phyloP scores from a whole-genome alignment of 768 basidiomycete species.

The Termitomyces heimii region DNA sequence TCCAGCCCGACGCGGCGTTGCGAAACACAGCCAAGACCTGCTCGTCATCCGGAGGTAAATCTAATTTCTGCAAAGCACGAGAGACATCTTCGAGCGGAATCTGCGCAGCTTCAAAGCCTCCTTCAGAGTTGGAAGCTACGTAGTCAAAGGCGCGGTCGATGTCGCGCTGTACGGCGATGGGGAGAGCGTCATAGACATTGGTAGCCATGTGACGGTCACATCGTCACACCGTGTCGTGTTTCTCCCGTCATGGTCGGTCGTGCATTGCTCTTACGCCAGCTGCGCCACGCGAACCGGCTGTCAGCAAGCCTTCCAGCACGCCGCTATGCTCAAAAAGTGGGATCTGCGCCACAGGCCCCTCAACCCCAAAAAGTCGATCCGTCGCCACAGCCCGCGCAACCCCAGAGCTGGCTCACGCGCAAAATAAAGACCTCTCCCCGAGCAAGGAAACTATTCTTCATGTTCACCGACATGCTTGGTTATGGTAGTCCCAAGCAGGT shows the following conservation, averaged over 20 bases:
- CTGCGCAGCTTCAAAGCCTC: constrained; percentile 15
- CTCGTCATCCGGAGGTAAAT: constrained; percentile 67
- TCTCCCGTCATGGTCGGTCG: constrained; percentile 10
- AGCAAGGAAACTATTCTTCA: constrained; percentile 39
- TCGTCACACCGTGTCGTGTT: constrained; percentile 6
- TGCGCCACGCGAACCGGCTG: constrained; percentile 6
- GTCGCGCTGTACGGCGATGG: constrained; percentile 31
- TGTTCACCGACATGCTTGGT: constrained; percentile 45
- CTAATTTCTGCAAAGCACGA: constrained; percentile 53
- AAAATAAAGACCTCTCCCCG: constrained; percentile 44
- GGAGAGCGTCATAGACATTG: constrained; percentile 32
- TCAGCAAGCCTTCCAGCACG: background rate
- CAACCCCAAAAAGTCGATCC: background rate
- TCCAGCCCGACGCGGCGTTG: constrained; percentile 75
- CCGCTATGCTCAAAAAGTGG: background rate
- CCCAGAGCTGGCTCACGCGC: constrained; percentile 47
- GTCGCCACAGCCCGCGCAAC: background rate
- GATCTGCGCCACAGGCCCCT: background rate
- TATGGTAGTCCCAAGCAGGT: constrained; percentile 58
- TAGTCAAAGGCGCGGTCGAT: constrained; percentile 51
- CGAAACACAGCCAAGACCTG: constrained; percentile 66
- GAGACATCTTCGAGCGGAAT: constrained; percentile 58
- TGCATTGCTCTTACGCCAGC: constrained; percentile 8
- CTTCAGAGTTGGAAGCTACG: constrained; percentile 8
- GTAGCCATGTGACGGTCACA: constrained; percentile 9